These are phyloP conservation scores for Durusdinium trenchii DNA, from an alignment of 73 alveolate genomes.

Conservation along the genomic window DNA sequence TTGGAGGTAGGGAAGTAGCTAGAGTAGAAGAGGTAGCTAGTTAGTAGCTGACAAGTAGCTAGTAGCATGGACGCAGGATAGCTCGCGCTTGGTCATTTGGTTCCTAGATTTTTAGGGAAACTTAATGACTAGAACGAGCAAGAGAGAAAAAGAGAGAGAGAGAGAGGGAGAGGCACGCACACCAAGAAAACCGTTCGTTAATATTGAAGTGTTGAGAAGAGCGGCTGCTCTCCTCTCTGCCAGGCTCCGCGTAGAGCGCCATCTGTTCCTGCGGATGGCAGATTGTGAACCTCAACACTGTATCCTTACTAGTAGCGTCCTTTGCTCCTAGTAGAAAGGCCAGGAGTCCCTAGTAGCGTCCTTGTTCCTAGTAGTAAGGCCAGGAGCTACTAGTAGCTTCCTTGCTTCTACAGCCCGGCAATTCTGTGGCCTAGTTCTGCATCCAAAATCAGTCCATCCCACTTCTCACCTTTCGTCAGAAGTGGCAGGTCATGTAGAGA, in stretches of 20 bases:
- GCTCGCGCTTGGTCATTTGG: too few relatives aligned
- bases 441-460: slow-evolving; percentile 60
- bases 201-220: background rate
- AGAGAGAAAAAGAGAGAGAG: background rate
- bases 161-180: background rate
- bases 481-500: too few relatives aligned
- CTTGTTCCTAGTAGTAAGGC: too few relatives aligned
- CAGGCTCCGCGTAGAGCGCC: slow-evolving; percentile 90
- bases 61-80: too few relatives aligned
- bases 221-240: slow-evolving; percentile 58
- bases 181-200: background rate
- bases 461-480: slow-evolving; percentile 86
- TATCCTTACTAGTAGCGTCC: too few relatives aligned
- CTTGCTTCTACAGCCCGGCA: background rate
- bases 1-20: background rate
- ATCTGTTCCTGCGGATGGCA: slow-evolving; percentile 22
- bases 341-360: too few relatives aligned
- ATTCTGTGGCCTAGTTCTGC: slow-evolving; percentile 66
- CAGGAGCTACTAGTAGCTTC: too few relatives aligned
- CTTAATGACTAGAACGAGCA: background rate
- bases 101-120: too few relatives aligned
- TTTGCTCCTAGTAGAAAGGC: too few relatives aligned
- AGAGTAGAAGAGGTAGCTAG: too few relatives aligned
- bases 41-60: too few relatives aligned
- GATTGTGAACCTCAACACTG: background rate